Conservation (phyloP, 2,329 filamentous ascomycete genomes). For the Apiospora rasikravindrae region DNA sequence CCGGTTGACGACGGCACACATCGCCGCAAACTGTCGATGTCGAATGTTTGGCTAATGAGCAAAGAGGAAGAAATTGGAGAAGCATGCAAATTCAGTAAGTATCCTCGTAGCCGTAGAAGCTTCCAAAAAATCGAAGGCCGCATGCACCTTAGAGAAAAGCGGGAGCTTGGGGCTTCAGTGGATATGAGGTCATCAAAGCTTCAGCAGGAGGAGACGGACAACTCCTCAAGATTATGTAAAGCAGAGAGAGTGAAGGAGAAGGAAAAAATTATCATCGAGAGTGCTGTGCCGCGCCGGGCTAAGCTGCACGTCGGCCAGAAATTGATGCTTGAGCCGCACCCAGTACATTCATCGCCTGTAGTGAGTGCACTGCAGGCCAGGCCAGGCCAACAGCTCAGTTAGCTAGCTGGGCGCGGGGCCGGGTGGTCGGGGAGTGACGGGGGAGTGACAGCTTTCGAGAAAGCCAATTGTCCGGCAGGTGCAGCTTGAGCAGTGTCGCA, state of each 20-base stretch:
- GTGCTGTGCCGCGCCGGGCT: not conserved
- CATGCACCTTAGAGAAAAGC: not conserved
- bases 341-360: not conserved
- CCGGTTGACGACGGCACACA: conserved; percentile 5
- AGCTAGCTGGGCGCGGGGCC: not conserved
- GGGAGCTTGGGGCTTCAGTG: not conserved
- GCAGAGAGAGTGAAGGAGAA: not conserved
- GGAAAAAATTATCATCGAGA: not conserved
- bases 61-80: not conserved
- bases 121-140: not conserved
- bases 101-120: not conserved
- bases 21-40: conserved; percentile 12
- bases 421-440: not conserved
- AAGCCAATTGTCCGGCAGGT: not conserved
- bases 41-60: conserved; percentile 14
- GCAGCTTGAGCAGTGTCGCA: not conserved
- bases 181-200: not conserved
- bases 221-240: not conserved
- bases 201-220: not conserved
- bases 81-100: not conserved
- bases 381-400: not conserved
- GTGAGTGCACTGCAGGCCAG: not conserved
- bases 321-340: not conserved
- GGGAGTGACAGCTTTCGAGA: not conserved
- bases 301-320: not conserved